Percentiles rank a stretch among this genome's conserved stretches.
Conservation (phyloP, 768 basidiomycete genomes). For the Fistulinella prunicolor region DNA sequence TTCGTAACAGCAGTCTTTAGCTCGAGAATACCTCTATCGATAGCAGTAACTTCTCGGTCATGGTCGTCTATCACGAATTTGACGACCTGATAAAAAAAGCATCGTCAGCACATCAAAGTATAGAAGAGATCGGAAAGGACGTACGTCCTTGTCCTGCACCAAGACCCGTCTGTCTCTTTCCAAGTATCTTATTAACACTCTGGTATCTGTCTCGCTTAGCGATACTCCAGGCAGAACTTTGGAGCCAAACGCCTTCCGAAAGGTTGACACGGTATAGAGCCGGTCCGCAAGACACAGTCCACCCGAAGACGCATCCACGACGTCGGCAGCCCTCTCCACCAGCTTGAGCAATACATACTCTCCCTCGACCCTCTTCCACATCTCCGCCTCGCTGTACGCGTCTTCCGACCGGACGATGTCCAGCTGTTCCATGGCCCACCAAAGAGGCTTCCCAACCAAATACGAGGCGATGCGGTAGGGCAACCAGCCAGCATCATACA, state of each 20-base stretch:
- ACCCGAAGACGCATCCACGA: slow-evolving; percentile 42
- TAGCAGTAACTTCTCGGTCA: slow-evolving; percentile 51
- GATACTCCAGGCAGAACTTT: slow-evolving; percentile 40
- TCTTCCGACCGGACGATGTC: slow-evolving; percentile 66
- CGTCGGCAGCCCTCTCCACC: slow-evolving; percentile 65
- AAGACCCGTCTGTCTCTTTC: slow-evolving; percentile 70
- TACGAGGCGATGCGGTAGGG: slow-evolving; percentile 67
- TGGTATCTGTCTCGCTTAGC: slow-evolving; percentile 61
- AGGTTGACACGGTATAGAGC: slow-evolving; percentile 60
- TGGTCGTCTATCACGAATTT: slow-evolving; percentile 60
- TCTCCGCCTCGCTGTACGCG: slow-evolving; percentile 39
- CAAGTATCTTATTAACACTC: slow-evolving; percentile 72
- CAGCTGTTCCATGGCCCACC: slow-evolving; percentile 85
- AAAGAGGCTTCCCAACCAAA: slow-evolving; percentile 73
- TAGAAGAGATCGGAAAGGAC: too few species aligned
- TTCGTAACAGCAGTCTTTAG: slow-evolving; percentile 68
- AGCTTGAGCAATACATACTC: slow-evolving; percentile 68
- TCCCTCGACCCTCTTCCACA: slow-evolving; percentile 62
- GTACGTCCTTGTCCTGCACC: slow-evolving; percentile 64
- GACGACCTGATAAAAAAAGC: too few species aligned
- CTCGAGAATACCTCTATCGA: slow-evolving; percentile 81
- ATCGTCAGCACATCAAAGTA: too few species aligned
- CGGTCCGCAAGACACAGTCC: slow-evolving; percentile 50
- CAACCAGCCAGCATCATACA: slow-evolving; percentile 69
- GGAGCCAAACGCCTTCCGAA: slow-evolving; percentile 55